phyloP scores from a whole-genome alignment of 371 early-diverging fungal genomes.

The Mortierella sp. region DNA sequence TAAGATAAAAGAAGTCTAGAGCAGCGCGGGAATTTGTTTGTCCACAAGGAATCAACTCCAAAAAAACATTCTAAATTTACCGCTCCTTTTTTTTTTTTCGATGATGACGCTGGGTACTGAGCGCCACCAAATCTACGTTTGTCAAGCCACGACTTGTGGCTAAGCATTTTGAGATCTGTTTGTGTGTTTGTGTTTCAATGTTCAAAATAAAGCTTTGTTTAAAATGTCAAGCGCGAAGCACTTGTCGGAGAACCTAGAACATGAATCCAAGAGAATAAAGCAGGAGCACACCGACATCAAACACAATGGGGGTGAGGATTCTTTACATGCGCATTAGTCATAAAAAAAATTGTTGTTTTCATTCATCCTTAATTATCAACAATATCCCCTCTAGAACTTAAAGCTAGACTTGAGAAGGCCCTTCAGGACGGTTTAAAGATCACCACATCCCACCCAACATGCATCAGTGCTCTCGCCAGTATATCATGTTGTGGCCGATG shows the following conservation, averaged over 20 bases:
- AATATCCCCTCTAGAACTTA: constrained; percentile 13
- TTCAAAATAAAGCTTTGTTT: neutral
- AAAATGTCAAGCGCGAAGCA: constrained; percentile 33
- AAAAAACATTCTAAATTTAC: too few species aligned
- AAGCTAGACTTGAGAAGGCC: constrained; percentile 16
- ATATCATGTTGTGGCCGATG: constrained; percentile 46
- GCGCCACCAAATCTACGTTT: too few species aligned
- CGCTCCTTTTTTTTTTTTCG: too few species aligned
- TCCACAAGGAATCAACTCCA: too few species aligned
- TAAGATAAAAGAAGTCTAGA: too few species aligned
- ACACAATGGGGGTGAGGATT: constrained; percentile 11
- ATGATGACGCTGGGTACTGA: too few species aligned
- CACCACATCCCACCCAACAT: neutral
- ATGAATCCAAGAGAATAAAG: constrained; percentile 28
- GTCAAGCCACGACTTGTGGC: neutral
- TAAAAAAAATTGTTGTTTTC: neutral
- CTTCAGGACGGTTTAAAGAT: constrained; percentile 14
- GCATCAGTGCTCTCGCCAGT: constrained; percentile 24
- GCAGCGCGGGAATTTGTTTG: too few species aligned
- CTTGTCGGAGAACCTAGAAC: constrained; percentile 16
- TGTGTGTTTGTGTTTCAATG: neutral
- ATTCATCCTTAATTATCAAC: neutral
- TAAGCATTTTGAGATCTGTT: neutral
- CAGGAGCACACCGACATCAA: constrained; percentile 9
- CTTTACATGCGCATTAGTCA: neutral